Percentiles rank a stretch among this genome's conserved stretches.
Evolutionary conservation across 2,329 filamentous ascomycete species (phyloP).

Genomic region (Calonectria montana): DNA sequence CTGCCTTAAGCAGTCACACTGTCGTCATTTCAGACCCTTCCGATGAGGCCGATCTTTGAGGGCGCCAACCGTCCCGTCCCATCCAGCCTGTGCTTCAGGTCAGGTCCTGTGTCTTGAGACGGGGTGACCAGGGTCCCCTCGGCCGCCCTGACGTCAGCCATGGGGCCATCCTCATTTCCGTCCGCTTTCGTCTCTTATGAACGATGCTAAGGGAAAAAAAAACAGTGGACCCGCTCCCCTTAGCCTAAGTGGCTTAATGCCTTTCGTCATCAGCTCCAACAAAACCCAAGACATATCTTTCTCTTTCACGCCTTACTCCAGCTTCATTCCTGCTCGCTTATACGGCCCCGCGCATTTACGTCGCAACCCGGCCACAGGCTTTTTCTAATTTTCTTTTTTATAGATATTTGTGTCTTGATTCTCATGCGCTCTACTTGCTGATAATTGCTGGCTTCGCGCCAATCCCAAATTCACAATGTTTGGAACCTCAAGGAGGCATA

Average conservation of each 20-base stretch:
- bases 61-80: constrained; percentile 7
- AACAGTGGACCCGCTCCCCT: constrained; percentile 25
- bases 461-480: constrained; percentile 55
- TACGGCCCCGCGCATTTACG: constrained; percentile 17
- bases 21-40: constrained; percentile 10
- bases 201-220: constrained; percentile 17
- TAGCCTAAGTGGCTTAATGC: constrained; percentile 38
- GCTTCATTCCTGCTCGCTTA: constrained; percentile 20
- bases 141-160: constrained; percentile 38
- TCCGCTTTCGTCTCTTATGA: constrained; percentile 16
- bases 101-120: constrained; percentile 3
- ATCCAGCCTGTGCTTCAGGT: not conserved
- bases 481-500: constrained; percentile 61
- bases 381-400: not conserved
- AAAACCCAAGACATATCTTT: constrained; percentile 29
- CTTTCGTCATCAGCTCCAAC: constrained; percentile 41
- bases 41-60: constrained; percentile 6
- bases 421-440: constrained; percentile 37
- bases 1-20: not conserved
- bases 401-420: constrained; percentile 6
- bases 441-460: constrained; percentile 28
- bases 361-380: constrained; percentile 24
- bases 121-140: constrained; percentile 7
- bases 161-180: constrained; percentile 16
- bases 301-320: constrained; percentile 26